phyloP scores from a whole-genome alignment of 805 yeast genomes.

The Candida stauntonica region DNA sequence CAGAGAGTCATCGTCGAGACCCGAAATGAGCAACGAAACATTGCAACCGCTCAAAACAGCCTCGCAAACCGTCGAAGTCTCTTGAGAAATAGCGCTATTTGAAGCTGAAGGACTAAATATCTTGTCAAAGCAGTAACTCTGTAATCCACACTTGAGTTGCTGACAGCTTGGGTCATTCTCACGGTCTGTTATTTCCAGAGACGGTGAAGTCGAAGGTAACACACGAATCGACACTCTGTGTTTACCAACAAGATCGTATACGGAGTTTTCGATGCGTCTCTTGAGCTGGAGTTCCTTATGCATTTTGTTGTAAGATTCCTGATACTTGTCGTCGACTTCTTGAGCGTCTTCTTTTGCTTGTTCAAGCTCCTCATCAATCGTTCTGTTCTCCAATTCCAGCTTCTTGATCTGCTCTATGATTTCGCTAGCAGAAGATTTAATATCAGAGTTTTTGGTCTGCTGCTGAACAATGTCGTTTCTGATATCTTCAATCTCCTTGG shows the following conservation, averaged over 20 bases:
- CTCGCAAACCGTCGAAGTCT: slow-evolving; percentile 9
- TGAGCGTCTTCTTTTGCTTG: slow-evolving; percentile 23
- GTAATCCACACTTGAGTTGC: background rate
- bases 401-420: slow-evolving; percentile 6
- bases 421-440: background rate
- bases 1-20: slow-evolving; percentile 5
- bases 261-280: slow-evolving; percentile 46
- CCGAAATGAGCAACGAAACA: slow-evolving; percentile 10
- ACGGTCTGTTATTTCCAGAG: background rate
- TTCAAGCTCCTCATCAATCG: slow-evolving; percentile 20
- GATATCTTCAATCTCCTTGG: slow-evolving; percentile 2
- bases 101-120: slow-evolving; percentile 2
- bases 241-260: slow-evolving; percentile 35
- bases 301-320: slow-evolving; percentile 27
- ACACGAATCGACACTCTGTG: slow-evolving; percentile 26
- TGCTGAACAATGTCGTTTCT: slow-evolving; percentile 1
- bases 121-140: slow-evolving; percentile 8
- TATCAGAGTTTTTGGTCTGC: background rate
- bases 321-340: slow-evolving; percentile 20
- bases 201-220: background rate
- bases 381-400: slow-evolving; percentile 22
- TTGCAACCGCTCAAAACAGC: slow-evolving; percentile 15
- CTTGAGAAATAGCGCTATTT: slow-evolving; percentile 4
- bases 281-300: slow-evolving; percentile 35
- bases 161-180: slow-evolving; percentile 8